These are phyloP conservation scores for Pseudoperonospora humuli DNA, from an alignment of 352 stramenopile species.

Conservation along the genomic window DNA sequence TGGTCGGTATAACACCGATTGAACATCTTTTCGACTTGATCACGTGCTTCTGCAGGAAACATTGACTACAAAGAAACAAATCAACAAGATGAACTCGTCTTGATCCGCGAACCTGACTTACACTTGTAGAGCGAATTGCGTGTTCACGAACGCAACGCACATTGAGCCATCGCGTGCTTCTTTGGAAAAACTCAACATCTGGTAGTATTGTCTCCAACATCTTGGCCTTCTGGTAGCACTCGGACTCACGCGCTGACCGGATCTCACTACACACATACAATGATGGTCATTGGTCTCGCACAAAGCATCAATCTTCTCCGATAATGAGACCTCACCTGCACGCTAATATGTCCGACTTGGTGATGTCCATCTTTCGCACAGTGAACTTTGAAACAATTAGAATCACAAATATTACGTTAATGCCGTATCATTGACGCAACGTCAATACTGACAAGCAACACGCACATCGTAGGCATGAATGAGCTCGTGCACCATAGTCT, in stretches of 20 bases:
- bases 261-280: conserved; percentile 45
- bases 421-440: conserved; percentile 3
- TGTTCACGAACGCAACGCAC: conserved; percentile 65
- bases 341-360: conserved; percentile 61
- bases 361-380: conserved; percentile 82
- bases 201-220: conserved; percentile 49
- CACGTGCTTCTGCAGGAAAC: conserved; percentile 54
- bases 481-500: conserved; percentile 81
- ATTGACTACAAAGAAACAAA: conserved; percentile 48
- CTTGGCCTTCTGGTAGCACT: conserved; percentile 74
- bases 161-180: conserved; percentile 54
- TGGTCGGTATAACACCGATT: conserved; percentile 63
- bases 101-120: too few relatives aligned
- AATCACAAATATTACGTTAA: background rate
- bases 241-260: conserved; percentile 68
- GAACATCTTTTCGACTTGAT: conserved; percentile 77
- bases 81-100: too few relatives aligned
- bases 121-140: conserved; percentile 61
- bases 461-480: conserved; percentile 80
- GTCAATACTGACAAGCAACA: conserved; percentile 4
- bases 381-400: conserved; percentile 49
- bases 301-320: background rate
- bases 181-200: conserved; percentile 53
- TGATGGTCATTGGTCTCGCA: conserved; percentile 1
- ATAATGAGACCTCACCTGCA: conserved; percentile 36